phyloP scores from a whole-genome alignment of 106 monocot genomes.

The Ottelia alismoides region DNA sequence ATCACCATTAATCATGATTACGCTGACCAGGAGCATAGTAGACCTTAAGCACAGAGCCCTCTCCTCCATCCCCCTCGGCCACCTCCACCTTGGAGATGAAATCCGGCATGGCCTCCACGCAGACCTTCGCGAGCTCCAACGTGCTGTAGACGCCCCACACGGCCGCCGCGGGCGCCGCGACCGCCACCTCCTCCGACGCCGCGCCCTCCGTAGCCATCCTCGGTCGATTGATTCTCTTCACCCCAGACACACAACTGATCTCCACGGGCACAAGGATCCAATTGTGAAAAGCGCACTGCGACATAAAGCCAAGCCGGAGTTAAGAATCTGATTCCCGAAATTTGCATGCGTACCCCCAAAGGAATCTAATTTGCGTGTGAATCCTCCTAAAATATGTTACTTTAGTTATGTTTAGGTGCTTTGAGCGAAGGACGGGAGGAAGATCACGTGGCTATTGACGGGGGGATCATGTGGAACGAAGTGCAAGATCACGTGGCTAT shows the following conservation, averaged over 20 bases:
- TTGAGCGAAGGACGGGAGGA: too few relatives aligned
- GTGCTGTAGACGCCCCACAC: conserved; percentile 12
- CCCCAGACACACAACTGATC: not conserved
- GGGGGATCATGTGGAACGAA: too few relatives aligned
- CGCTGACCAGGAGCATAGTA: not conserved
- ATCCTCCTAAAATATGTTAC: too few relatives aligned
- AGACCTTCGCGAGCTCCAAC: not conserved
- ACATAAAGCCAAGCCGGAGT: too few relatives aligned
- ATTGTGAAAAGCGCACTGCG: too few relatives aligned
- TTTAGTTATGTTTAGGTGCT: too few relatives aligned
- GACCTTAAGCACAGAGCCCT: conserved; percentile 1
- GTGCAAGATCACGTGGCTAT: too few relatives aligned
- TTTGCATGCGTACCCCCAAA: too few relatives aligned
- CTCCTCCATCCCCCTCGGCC: conserved; percentile 10
- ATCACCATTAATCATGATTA: not conserved
- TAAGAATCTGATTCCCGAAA: too few relatives aligned
- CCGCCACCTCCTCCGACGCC: conserved; percentile 5
- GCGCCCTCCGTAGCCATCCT: conserved; percentile 5
- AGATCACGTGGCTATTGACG: too few relatives aligned
- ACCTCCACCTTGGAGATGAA: conserved; percentile 1
- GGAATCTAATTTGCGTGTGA: too few relatives aligned
- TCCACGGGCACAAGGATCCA: not conserved
- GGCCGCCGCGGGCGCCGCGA: not conserved
- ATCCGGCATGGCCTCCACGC: conserved; percentile 2
- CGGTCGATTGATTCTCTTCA: not conserved